phyloP scores from a whole-genome alignment of 2,329 filamentous ascomycete species.

The Colletotrichum sp. region DNA sequence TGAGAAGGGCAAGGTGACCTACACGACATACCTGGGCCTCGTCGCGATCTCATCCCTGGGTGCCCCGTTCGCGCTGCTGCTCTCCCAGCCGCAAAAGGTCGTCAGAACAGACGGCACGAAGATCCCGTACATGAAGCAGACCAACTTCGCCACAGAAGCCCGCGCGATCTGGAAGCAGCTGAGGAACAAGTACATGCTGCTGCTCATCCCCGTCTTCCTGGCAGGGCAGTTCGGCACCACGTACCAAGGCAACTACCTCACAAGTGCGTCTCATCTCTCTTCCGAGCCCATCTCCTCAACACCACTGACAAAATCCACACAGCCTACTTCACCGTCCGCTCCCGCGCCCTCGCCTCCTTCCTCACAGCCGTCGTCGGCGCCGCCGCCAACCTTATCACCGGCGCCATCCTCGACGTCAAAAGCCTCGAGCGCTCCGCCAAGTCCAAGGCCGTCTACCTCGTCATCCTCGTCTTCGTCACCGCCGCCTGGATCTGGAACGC shows the following conservation, averaged over 20 bases:
- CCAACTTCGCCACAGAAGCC: background rate
- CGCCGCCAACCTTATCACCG: slow-evolving; percentile 1
- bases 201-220: slow-evolving; percentile 10
- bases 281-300: fast-evolving
- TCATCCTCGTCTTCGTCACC: background rate
- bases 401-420: slow-evolving; percentile 1
- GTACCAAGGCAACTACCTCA: slow-evolving; percentile 12
- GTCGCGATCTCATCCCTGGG: slow-evolving; percentile 53
- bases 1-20: slow-evolving; percentile 39
- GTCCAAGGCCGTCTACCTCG: slow-evolving; percentile 9
- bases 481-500: slow-evolving; percentile 10
- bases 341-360: slow-evolving; percentile 3
- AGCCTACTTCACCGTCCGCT: slow-evolving; percentile 17
- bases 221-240: slow-evolving; percentile 14
- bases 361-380: slow-evolving; percentile 11
- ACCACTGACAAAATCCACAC: background rate
- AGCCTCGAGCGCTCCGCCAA: background rate
- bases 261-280: background rate
- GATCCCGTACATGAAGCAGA: slow-evolving; percentile 27
- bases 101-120: slow-evolving; percentile 45
- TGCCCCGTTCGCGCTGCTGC: slow-evolving; percentile 42
- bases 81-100: slow-evolving; percentile 50
- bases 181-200: slow-evolving; percentile 13
- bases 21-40: slow-evolving; percentile 49
- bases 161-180: slow-evolving; percentile 14